Evolutionary conservation across 768 basidiomycete species (phyloP).

Genomic region (Infundibulicybe gibba): DNA sequence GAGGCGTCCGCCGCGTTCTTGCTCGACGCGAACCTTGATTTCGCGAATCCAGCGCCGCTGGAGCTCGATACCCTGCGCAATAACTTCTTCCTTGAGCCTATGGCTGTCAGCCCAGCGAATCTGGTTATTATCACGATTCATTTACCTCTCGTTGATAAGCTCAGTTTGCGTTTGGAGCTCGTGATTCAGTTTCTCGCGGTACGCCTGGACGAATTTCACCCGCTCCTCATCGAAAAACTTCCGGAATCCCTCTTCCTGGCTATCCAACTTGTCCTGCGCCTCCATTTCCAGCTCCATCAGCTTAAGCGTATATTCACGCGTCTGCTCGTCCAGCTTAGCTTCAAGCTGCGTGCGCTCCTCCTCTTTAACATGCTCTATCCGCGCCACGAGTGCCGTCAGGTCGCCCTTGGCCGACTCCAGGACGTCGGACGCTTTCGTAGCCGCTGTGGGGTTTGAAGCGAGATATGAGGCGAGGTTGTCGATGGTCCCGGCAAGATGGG

Average conservation of each 20-base stretch:
- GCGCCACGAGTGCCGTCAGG: slow-evolving; percentile 69
- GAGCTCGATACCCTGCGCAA: slow-evolving; percentile 95
- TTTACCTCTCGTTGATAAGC: slow-evolving; percentile 89
- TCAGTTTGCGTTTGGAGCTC: slow-evolving; percentile 89
- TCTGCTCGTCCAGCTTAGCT: slow-evolving; percentile 73
- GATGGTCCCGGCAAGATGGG: slow-evolving; percentile 89
- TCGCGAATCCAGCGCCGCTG: slow-evolving; percentile 96
- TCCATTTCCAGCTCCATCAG: slow-evolving; percentile 83
- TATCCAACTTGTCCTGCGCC: slow-evolving; percentile 79
- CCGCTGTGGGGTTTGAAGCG: slow-evolving; percentile 64
- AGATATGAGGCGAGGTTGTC: slow-evolving; percentile 88
- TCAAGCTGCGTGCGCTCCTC: slow-evolving; percentile 71
- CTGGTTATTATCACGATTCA: background rate
- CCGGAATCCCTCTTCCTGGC: slow-evolving; percentile 83
- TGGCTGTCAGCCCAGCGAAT: slow-evolving; percentile 1
- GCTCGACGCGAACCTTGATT: slow-evolving; percentile 92
- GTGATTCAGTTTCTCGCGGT: slow-evolving; percentile 80
- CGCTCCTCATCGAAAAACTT: slow-evolving; percentile 80
- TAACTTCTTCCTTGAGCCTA: slow-evolving; percentile 90
- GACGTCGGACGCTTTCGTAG: slow-evolving; percentile 66
- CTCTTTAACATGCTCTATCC: slow-evolving; percentile 76
- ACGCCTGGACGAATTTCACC: slow-evolving; percentile 64
- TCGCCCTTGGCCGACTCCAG: slow-evolving; percentile 80
- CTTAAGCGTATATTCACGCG: slow-evolving; percentile 76
- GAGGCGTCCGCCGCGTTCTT: slow-evolving; percentile 93